A percentile compares a stretch with the other conserved stretches of the same genome.
phyloP scores from a whole-genome alignment of 306 rosid species.

The Trifolium pratense region DNA sequence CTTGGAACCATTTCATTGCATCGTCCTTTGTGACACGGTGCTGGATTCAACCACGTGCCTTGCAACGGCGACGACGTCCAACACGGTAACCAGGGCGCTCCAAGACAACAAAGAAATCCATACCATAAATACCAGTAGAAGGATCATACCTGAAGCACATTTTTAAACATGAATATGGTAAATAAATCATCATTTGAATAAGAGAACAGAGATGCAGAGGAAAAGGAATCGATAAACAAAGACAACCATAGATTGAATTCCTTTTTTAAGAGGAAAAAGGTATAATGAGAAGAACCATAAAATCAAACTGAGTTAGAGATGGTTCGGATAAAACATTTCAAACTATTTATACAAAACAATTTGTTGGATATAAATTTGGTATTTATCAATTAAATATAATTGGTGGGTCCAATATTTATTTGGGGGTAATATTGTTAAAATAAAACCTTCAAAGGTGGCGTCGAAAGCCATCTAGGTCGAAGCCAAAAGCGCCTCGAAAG shows the following conservation, averaged over 20 bases:
- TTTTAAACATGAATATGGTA: not conserved
- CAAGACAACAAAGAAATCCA: constrained; percentile 83
- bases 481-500: too few species aligned
- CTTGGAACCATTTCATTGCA: constrained; percentile 97
- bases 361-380: too few species aligned
- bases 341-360: not conserved
- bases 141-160: constrained; percentile 74
- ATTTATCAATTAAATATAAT: too few species aligned
- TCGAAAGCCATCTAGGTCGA: too few species aligned
- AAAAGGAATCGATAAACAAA: not conserved
- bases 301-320: not conserved
- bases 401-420: too few species aligned
- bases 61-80: constrained; percentile 79
- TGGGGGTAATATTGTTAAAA: too few species aligned
- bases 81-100: constrained; percentile 91
- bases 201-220: not conserved
- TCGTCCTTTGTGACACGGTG: constrained; percentile 89
- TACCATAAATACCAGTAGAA: constrained; percentile 85
- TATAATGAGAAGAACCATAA: not conserved
- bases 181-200: not conserved
- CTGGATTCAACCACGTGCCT: constrained; percentile 79
- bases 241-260: not conserved
- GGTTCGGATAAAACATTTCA: not conserved
- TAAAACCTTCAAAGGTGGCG: too few species aligned
- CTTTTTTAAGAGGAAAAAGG: not conserved